Conservation (phyloP, 1,139 yeast species). For the Hansenula sp. region DNA sequence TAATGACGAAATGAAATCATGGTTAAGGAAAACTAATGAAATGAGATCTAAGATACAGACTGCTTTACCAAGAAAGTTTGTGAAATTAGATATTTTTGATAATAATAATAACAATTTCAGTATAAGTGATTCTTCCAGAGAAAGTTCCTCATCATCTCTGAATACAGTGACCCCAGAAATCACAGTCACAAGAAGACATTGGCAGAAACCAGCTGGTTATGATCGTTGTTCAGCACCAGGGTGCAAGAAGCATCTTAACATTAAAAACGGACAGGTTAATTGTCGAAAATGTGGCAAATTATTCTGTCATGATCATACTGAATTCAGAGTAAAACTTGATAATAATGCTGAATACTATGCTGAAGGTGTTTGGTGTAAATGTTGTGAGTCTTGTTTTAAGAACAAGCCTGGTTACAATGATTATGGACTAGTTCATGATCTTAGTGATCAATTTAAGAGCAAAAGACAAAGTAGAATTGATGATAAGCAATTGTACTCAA, state of each 20-base stretch:
- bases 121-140: slow-evolving; percentile 12
- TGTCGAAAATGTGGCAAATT: slow-evolving; percentile 72
- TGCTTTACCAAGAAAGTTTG: slow-evolving; percentile 25
- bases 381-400: slow-evolving; percentile 61
- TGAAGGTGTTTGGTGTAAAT: slow-evolving; percentile 62
- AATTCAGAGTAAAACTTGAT: slow-evolving; percentile 43
- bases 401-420: slow-evolving; percentile 51
- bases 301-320: slow-evolving; percentile 57
- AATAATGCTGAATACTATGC: slow-evolving; percentile 43
- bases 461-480: slow-evolving; percentile 36
- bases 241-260: slow-evolving; percentile 40
- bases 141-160: slow-evolving; percentile 14
- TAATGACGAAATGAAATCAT: slow-evolving; percentile 33
- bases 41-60: slow-evolving; percentile 23
- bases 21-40: slow-evolving; percentile 33
- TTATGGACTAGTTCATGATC: slow-evolving; percentile 38
- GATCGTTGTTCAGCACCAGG: slow-evolving; percentile 31
- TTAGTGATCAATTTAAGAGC: slow-evolving; percentile 38
- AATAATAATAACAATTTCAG: slow-evolving; percentile 11
- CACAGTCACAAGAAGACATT: slow-evolving; percentile 50
- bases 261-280: slow-evolving; percentile 50
- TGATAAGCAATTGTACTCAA: slow-evolving; percentile 42
- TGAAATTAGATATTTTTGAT: slow-evolving; percentile 30
- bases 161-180: slow-evolving; percentile 19
- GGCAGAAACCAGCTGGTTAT: slow-evolving; percentile 48